Evolutionary conservation across 768 basidiomycete genomes (phyloP).

Genomic region (Infundibulicybe gibba): DNA sequence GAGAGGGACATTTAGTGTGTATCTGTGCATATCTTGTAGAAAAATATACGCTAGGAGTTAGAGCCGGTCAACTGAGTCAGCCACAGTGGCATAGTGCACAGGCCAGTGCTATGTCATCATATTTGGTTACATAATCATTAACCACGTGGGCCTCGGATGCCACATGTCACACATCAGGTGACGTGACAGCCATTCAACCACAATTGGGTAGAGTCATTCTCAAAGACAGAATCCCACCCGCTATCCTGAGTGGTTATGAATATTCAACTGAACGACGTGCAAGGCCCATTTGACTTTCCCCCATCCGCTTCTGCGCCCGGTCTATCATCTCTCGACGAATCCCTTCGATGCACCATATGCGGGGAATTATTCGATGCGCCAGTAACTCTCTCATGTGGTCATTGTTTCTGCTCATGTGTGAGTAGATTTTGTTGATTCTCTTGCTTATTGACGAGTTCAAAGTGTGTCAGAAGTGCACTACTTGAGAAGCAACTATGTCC

Average conservation of each 20-base stretch:
- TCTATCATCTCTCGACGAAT: constrained; percentile 59
- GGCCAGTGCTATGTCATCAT: no score
- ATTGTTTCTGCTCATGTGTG: constrained; percentile 79
- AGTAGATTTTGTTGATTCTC: constrained; percentile 15
- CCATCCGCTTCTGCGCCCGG: constrained; percentile 37
- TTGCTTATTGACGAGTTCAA: background rate
- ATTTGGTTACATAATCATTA: no score
- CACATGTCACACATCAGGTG: no score
- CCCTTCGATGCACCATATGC: constrained; percentile 75
- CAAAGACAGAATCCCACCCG: no score
- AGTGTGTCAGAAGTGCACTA: constrained; percentile 72
- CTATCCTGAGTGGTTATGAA: constrained; percentile 1
- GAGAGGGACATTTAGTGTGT: no score
- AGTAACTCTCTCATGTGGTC: constrained; percentile 71
- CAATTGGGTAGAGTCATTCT: background rate
- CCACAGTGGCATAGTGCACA: no score
- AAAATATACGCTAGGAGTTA: no score
- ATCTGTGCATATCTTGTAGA: no score
- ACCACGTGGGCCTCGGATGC: no score
- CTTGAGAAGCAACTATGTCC: constrained; percentile 67
- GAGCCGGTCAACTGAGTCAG: no score
- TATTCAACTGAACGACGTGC: constrained; percentile 24
- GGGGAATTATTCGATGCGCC: constrained; percentile 71
- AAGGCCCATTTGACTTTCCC: constrained; percentile 74
- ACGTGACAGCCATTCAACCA: no score